These are phyloP conservation scores for Aspergillus ruber DNA, from an alignment of 2,329 filamentous ascomycete genomes.

Conservation along the genomic window DNA sequence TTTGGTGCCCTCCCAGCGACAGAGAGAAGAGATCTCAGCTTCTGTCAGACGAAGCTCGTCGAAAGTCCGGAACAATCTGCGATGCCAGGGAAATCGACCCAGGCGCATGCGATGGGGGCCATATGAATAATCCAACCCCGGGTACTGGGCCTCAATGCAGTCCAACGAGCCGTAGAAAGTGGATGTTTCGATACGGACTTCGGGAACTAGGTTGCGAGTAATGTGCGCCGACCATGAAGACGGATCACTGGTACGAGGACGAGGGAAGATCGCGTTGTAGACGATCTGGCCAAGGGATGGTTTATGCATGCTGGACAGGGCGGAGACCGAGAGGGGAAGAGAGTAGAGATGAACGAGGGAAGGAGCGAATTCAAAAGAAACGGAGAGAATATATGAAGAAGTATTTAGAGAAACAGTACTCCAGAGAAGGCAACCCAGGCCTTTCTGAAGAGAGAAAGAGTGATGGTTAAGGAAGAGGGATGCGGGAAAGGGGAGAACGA, in stretches of 20 bases:
- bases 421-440: background rate
- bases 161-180: slow-evolving; percentile 60
- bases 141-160: slow-evolving; percentile 60
- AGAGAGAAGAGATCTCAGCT: slow-evolving; percentile 55
- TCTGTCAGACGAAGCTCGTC: slow-evolving; percentile 54
- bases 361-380: background rate
- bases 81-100: slow-evolving; percentile 56
- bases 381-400: background rate
- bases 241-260: slow-evolving; percentile 51
- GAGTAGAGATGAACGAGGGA: slow-evolving; percentile 2
- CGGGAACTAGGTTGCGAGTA: slow-evolving; percentile 56
- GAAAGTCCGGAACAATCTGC: slow-evolving; percentile 54
- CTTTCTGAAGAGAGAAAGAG: slow-evolving; percentile 2
- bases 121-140: slow-evolving; percentile 59
- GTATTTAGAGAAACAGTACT: background rate
- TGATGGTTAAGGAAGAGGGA: background rate
- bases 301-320: slow-evolving; percentile 48
- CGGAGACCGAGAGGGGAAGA: slow-evolving; percentile 1
- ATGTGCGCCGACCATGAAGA: slow-evolving; percentile 54
- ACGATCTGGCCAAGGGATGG: slow-evolving; percentile 54
- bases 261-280: slow-evolving; percentile 54
- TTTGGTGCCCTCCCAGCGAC: slow-evolving; percentile 52
- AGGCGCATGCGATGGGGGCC: slow-evolving; percentile 57
- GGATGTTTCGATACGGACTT: slow-evolving; percentile 59
- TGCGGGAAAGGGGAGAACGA: background rate